phyloP scores from a whole-genome alignment of 108 stramenopile genomes.

The Heterococcus sp. region DNA sequence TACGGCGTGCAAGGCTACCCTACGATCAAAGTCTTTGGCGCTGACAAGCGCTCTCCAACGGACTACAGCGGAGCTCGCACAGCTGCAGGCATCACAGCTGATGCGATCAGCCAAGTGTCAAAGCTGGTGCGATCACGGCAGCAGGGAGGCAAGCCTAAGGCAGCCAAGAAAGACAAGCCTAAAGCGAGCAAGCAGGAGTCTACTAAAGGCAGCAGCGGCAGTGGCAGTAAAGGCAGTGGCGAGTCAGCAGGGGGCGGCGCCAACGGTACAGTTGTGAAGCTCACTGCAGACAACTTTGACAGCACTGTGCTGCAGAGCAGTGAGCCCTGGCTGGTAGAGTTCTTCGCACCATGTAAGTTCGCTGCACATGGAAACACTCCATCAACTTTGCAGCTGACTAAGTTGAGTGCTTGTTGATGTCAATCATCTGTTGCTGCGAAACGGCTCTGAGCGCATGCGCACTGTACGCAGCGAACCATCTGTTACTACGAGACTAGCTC shows the following conservation, averaged over 20 bases:
- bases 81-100: constrained; percentile 30
- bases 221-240: background rate
- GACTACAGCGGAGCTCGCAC: constrained; percentile 49
- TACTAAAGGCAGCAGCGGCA: background rate
- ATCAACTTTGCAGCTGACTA: too few relatives aligned
- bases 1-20: constrained; percentile 56
- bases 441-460: too few relatives aligned
- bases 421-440: too few relatives aligned
- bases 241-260: constrained; percentile 6
- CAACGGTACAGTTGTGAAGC: constrained; percentile 21
- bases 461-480: too few relatives aligned
- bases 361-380: too few relatives aligned
- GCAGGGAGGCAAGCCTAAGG: constrained; percentile 3
- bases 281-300: constrained; percentile 49
- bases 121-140: constrained; percentile 38
- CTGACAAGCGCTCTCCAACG: constrained; percentile 51
- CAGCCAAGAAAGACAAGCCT: background rate
- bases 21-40: constrained; percentile 55
- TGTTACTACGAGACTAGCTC: too few relatives aligned
- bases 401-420: too few relatives aligned
- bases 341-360: constrained; percentile 68
- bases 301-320: constrained; percentile 38
- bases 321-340: constrained; percentile 58
- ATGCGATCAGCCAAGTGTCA: constrained; percentile 29
- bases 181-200: background rate